Evolutionary conservation across 306 rosid genomes (phyloP).

Genomic region (Dalbergia oliveri): DNA sequence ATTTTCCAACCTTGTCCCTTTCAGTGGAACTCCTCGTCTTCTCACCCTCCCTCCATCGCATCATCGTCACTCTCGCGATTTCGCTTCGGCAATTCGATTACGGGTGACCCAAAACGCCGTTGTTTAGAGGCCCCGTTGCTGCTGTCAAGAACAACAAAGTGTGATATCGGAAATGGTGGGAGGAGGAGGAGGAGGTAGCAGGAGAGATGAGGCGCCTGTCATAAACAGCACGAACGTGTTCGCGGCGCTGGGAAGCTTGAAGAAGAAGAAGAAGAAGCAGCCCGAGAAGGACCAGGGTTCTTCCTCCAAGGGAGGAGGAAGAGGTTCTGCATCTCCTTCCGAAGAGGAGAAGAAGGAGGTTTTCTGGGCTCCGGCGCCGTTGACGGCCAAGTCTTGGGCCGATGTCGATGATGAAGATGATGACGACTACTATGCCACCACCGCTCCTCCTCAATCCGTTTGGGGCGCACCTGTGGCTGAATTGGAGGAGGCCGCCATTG

Average conservation of each 20-base stretch:
- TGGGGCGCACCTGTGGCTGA: constrained; percentile 67
- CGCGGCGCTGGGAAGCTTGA: constrained; percentile 78
- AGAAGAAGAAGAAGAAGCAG: constrained; percentile 75
- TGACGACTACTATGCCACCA: constrained; percentile 82
- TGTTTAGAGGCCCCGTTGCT: not conserved
- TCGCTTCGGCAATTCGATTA: not conserved
- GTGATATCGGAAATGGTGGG: constrained; percentile 63
- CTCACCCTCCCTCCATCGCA: not conserved
- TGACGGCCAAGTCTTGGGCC: constrained; percentile 84
- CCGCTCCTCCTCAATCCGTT: constrained; percentile 75
- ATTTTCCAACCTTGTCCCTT: constrained; percentile 40
- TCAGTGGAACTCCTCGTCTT: not conserved
- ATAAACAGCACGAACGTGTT: constrained; percentile 71
- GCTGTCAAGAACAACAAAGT: not conserved
- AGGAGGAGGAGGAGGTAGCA: constrained; percentile 74
- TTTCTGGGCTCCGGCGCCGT: constrained; percentile 82
- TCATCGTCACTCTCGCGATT: not conserved
- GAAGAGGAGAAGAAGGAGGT: constrained; percentile 49
- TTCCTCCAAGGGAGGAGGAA: constrained; percentile 33
- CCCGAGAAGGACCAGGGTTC: constrained; percentile 49
- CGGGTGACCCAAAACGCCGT: not conserved
- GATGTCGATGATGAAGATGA: constrained; percentile 93
- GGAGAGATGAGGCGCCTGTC: constrained; percentile 62
- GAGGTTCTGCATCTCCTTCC: not conserved
- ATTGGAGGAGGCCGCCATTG: constrained; percentile 20